Percentiles rank a stretch among this genome's conserved stretches.
Conservation (phyloP, 1,284 basidiomycete genomes). For the Pulveroboletus sp. region DNA sequence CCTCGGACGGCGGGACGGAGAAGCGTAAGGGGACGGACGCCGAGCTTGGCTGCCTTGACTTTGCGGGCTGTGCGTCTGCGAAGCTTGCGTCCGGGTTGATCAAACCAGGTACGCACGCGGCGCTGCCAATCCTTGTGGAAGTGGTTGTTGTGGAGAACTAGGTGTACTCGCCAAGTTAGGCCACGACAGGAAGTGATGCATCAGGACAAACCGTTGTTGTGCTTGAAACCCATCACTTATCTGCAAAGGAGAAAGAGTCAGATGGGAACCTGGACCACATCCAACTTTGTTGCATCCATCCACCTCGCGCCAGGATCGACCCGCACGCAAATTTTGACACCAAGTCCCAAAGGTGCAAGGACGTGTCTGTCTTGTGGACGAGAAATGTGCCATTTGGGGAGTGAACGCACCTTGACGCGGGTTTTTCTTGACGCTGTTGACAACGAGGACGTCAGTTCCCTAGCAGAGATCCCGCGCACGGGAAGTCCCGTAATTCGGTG, state of each 20-base stretch:
- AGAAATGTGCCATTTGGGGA: conserved; percentile 16
- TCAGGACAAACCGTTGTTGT: conserved; percentile 70
- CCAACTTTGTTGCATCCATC: conserved; percentile 27
- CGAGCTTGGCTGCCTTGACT: conserved; percentile 88
- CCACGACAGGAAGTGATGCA: not conserved
- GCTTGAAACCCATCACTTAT: conserved; percentile 73
- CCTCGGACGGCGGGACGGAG: conserved; percentile 97
- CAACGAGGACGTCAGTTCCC: conserved; percentile 13
- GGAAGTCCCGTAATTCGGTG: conserved; percentile 26
- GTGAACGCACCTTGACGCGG: conserved; percentile 35
- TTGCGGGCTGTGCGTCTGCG: conserved; percentile 92
- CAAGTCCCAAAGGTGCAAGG: not conserved
- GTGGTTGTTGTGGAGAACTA: conserved; percentile 91
- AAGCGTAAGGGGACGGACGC: conserved; percentile 88
- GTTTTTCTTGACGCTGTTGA: conserved; percentile 34
- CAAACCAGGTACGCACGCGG: conserved; percentile 96
- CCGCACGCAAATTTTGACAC: not conserved
- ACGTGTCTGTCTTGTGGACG: not conserved
- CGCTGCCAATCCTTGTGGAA: conserved; percentile 99
- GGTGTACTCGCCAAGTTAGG: conserved; percentile 12
- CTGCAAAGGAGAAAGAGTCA: conserved; percentile 27
- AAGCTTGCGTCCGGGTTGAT: conserved; percentile 98
- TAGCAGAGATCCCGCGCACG: conserved; percentile 12
- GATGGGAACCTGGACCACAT: conserved; percentile 34
- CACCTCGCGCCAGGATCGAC: conserved; percentile 15